phyloP scores from a whole-genome alignment of 805 yeast species.

The Hanseniaspora clermontiae region DNA sequence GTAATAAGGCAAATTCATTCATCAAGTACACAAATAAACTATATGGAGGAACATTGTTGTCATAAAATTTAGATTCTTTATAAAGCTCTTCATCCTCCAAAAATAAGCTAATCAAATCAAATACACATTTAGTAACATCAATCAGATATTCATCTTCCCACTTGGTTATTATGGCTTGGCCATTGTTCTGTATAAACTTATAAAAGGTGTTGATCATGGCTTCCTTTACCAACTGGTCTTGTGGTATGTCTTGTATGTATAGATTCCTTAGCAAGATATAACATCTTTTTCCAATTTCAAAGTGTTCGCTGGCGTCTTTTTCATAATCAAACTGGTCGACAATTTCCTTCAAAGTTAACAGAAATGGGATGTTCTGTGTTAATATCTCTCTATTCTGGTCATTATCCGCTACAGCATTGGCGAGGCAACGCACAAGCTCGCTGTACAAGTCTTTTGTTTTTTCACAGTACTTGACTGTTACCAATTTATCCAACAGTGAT shows the following conservation, averaged over 20 bases:
- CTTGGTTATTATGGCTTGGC: neutral
- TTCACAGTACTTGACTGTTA: conserved; percentile 11
- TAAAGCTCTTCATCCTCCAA: conserved; percentile 4
- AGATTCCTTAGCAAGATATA: conserved; percentile 24
- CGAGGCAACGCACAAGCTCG: conserved; percentile 26
- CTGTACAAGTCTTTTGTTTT: conserved; percentile 20
- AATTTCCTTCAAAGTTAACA: conserved; percentile 17
- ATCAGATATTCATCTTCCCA: neutral
- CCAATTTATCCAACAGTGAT: conserved; percentile 17
- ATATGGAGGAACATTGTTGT: neutral
- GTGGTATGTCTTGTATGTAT: conserved; percentile 18
- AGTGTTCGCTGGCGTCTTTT: conserved; percentile 6
- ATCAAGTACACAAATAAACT: neutral
- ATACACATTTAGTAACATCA: conserved; percentile 3
- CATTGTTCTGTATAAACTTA: neutral
- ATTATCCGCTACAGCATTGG: conserved; percentile 26
- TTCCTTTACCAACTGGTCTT: neutral
- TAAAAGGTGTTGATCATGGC: neutral
- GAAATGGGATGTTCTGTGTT: conserved; percentile 15
- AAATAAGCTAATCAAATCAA: conserved; percentile 5
- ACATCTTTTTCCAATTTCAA: conserved; percentile 22
- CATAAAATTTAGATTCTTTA: neutral
- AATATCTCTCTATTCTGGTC: conserved; percentile 22
- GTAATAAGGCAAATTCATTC: neutral
- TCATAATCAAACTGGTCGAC: conserved; percentile 16